Conservation (phyloP, 345 rosid genomes). For the Aethionema arabicum region DNA sequence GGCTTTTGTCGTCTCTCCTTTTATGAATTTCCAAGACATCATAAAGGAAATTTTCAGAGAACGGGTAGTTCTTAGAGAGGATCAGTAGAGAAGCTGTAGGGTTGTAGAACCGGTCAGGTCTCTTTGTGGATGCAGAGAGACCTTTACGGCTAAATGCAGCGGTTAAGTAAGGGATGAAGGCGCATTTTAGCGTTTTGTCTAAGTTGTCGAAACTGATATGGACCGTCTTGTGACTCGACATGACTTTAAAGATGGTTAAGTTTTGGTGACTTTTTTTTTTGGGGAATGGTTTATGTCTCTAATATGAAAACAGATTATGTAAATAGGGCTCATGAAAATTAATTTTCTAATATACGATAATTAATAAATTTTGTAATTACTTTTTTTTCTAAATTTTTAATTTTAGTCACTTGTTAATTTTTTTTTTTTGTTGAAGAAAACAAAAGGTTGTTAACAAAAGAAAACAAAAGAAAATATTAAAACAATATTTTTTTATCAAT, state of each 20-base stretch:
- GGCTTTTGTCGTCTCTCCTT: conserved; percentile 7
- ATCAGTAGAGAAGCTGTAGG: conserved; percentile 2
- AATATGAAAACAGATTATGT: background rate
- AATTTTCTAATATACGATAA: too few species aligned
- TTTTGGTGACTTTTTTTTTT: conserved; percentile 8
- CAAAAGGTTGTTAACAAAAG: too few species aligned
- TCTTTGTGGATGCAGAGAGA: conserved; percentile 7
- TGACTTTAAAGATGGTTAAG: conserved; percentile 5
- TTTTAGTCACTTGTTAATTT: too few species aligned
- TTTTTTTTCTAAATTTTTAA: too few species aligned
- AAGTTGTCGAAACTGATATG: conserved; percentile 16
- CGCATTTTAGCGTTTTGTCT: conserved; percentile 23
- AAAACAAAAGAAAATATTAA: too few species aligned
- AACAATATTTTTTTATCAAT: too few species aligned
- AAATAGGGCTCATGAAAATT: too few species aligned
- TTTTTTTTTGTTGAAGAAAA: too few species aligned
- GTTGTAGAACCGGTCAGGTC: background rate
- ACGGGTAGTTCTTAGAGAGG: conserved; percentile 14
- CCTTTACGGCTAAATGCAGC: conserved; percentile 20
- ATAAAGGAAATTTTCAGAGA: conserved; percentile 3
- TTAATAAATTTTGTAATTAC: too few species aligned
- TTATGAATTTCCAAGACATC: background rate
- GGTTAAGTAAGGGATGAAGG: conserved; percentile 17
- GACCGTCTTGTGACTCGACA: conserved; percentile 9
- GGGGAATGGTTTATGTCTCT: conserved; percentile 8